Evolutionary conservation across 371 early-diverging fungal species (phyloP).

Genomic region (Mortierella sp.): DNA sequence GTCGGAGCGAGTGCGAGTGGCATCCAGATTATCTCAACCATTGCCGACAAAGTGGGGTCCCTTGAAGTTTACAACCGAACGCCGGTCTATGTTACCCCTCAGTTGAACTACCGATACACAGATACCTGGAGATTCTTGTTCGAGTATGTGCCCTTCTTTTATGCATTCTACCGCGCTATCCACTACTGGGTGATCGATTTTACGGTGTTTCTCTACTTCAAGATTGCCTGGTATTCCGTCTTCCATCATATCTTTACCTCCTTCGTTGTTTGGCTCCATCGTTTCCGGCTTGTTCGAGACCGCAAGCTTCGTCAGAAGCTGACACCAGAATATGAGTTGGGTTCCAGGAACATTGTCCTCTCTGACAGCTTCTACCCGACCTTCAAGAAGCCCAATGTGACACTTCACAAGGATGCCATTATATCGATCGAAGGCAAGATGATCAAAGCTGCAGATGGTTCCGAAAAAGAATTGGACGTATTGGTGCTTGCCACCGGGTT

Average conservation of each 20-base stretch:
- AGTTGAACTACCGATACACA: slow-evolving; percentile 23
- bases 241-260: slow-evolving; percentile 29
- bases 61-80: slow-evolving; percentile 38
- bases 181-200: slow-evolving; percentile 30
- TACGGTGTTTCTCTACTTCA: slow-evolving; percentile 31
- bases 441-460: slow-evolving; percentile 28
- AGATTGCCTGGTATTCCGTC: slow-evolving; percentile 34
- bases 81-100: slow-evolving; percentile 31
- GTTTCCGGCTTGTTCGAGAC: slow-evolving; percentile 21
- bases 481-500: slow-evolving; percentile 46
- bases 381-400: slow-evolving; percentile 27
- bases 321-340: slow-evolving; percentile 39
- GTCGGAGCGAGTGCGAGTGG: slow-evolving; percentile 43
- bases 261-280: slow-evolving; percentile 35
- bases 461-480: slow-evolving; percentile 30
- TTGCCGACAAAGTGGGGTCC: slow-evolving; percentile 33
- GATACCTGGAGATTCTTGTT: slow-evolving; percentile 26
- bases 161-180: slow-evolving; percentile 17
- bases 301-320: slow-evolving; percentile 17
- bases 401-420: slow-evolving; percentile 21
- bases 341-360: slow-evolving; percentile 27
- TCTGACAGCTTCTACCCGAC: slow-evolving; percentile 33
- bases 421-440: slow-evolving; percentile 20
- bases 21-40: slow-evolving; percentile 36
- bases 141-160: slow-evolving; percentile 29